Conservation (phyloP, 2,329 filamentous ascomycete species). For the Tolypocladium ophioglossoides region DNA sequence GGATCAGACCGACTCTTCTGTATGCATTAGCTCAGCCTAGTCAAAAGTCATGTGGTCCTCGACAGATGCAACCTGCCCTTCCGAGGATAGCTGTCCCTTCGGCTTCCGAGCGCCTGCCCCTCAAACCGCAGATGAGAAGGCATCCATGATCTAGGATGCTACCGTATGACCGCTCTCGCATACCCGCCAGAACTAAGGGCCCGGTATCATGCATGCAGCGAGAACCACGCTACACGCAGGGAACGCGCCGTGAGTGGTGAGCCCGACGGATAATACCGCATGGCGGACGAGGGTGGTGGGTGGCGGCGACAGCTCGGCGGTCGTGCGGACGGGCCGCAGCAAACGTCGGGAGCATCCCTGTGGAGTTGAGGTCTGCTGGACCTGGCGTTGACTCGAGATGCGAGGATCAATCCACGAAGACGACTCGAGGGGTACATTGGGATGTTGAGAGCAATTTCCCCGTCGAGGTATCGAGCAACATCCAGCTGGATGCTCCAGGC, state of each 20-base stretch:
- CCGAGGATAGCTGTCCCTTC: neutral
- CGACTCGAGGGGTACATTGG: neutral
- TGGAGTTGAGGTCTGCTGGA: neutral
- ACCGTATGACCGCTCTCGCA: conserved; percentile 2
- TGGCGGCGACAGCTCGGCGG: conserved; percentile 2
- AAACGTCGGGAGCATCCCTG: neutral
- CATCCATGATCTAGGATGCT: neutral
- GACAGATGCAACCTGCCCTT: neutral
- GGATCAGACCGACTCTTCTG: neutral
- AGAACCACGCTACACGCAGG: neutral
- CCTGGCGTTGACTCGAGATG: neutral
- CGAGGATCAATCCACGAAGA: neutral
- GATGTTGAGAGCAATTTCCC: neutral
- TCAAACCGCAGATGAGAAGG: neutral
- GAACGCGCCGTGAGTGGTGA: neutral
- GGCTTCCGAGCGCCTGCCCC: neutral
- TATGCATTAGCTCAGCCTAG: neutral
- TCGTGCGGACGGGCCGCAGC: conserved; percentile 1
- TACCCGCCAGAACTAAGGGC: conserved; percentile 7
- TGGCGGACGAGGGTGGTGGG: neutral
- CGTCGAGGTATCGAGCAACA: too few species aligned
- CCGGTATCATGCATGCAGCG: neutral
- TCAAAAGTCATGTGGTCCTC: neutral
- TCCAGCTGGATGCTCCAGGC: neutral
- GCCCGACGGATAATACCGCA: neutral